Evolutionary conservation across 2,329 filamentous ascomycete species (phyloP), one percentile per base, ranked within the genome.

Genomic region (Verticillium klebahnii): DNA sequence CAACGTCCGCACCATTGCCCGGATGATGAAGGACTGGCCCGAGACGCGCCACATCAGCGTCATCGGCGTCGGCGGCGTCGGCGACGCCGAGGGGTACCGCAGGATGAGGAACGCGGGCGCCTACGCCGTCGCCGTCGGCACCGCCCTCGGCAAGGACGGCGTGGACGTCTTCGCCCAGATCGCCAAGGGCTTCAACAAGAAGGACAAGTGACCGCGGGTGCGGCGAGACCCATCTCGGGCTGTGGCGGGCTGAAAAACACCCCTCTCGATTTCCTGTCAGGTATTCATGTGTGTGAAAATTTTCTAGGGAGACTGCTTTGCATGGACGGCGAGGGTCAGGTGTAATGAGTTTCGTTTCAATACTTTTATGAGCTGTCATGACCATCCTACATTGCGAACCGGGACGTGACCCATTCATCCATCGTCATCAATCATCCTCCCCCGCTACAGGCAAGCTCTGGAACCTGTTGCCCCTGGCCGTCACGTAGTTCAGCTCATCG

Each of bases 61-160:
- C 34, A 86, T 93, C 61, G 91, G 91, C 0, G 83, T 91, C 0
- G 91, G 91, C 1, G 91, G 91, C 1, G 90, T 93, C 1, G 77
- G 81, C 29, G 88, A 93, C 70, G 77, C 74, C 0, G 79, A 74
- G 2, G 89, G 88, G 1, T 91, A 82, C 67, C 73, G 75, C 61
- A 80, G 90, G 65, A 93, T 92, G 89, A 80, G 77, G 65, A 75
- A 73, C 7, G 90, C 85, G 0, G 90, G 90, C 0, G 90, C 90
- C 0, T 77, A 70, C 25, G 86, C 84, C 0, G 89, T 92, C 0
- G 90, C 83, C 0, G 81, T 92, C 55, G 90, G 85, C 0, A 93
- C 89, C 2, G 89, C 85, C 4, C 71, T 93, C 56, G 89, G 89
- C 2, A 77, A 83, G 58, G 82, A 84, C 65, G 90, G 90, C 0